phyloP scores from a whole-genome alignment of 208 protist genomes.

The Balamuthia mandrillaris region DNA sequence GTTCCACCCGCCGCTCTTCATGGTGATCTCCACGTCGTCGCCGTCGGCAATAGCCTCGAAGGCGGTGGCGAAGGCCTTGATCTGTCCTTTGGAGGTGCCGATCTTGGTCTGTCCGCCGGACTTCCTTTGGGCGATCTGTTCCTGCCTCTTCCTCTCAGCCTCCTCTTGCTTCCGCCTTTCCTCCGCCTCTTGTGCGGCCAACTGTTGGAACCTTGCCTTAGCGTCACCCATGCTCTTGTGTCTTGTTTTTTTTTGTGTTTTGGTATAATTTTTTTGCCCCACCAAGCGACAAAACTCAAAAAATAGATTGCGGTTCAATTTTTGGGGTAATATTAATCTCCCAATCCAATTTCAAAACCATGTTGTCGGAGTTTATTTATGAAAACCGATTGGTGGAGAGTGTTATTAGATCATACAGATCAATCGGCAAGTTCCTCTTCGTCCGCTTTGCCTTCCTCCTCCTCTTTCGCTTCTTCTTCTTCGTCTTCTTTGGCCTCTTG shows the following conservation, averaged over 20 bases:
- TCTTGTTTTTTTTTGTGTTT: background rate
- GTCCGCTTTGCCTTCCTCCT: no score
- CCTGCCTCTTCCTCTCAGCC: background rate
- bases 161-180: conserved; percentile 13
- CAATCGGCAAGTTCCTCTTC: no score
- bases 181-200: conserved; percentile 9
- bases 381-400: no score
- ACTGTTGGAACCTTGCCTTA: conserved; percentile 19
- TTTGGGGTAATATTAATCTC: no score
- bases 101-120: conserved; percentile 2
- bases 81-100: conserved; percentile 7
- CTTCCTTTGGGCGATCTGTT: no score
- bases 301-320: no score
- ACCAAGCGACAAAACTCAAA: no score
- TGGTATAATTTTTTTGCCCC: no score
- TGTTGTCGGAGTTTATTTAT: no score
- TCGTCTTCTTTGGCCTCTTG: background rate
- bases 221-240: background rate
- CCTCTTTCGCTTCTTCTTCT: no score
- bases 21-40: conserved; percentile 12
- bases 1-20: conserved; percentile 10
- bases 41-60: conserved; percentile 29
- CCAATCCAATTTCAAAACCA: no score
- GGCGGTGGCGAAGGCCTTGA: conserved; percentile 24
- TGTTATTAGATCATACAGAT: no score